These are phyloP conservation scores for Excoecaria cochinchinensis DNA, from an alignment of 345 rosid species.

Conservation along the genomic window DNA sequence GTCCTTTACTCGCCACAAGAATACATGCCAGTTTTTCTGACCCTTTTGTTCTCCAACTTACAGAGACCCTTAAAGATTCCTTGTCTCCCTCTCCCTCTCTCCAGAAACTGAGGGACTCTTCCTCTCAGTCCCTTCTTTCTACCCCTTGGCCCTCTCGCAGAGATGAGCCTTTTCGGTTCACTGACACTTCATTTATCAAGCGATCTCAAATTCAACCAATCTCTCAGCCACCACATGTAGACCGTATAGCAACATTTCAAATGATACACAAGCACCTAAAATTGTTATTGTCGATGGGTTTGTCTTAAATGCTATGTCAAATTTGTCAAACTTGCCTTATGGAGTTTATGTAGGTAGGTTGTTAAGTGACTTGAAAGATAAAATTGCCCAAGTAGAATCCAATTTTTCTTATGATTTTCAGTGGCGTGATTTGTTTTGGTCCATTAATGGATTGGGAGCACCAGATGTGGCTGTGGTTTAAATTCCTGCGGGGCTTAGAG, in stretches of 20 bases:
- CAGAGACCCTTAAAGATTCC: conserved; percentile 89
- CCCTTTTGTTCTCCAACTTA: conserved; percentile 78
- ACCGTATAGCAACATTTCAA: conserved; percentile 23
- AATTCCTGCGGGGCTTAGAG: conserved; percentile 75
- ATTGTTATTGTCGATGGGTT: conserved; percentile 70
- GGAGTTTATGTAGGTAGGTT: conserved; percentile 81
- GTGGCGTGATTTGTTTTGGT: conserved; percentile 86
- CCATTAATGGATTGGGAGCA: conserved; percentile 83
- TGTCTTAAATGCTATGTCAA: conserved; percentile 46
- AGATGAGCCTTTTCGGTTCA: conserved; percentile 87
- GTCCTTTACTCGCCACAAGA: neutral
- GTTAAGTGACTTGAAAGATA: conserved; percentile 37
- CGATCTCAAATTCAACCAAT: conserved; percentile 61
- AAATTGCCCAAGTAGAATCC: conserved; percentile 43
- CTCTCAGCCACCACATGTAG: conserved; percentile 42
- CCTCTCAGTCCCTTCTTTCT: conserved; percentile 63
- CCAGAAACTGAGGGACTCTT: conserved; percentile 66
- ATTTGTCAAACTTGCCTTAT: conserved; percentile 55
- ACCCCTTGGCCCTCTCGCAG: conserved; percentile 86
- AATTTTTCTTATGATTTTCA: conserved; percentile 53
- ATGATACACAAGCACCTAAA: conserved; percentile 44
- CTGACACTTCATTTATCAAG: conserved; percentile 73
- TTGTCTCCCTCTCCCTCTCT: conserved; percentile 46
- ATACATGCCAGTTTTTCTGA: conserved; percentile 72
- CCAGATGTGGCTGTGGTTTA: conserved; percentile 81